Conservation (phyloP, 331 rosid genomes). For the Malus hybrid region DNA sequence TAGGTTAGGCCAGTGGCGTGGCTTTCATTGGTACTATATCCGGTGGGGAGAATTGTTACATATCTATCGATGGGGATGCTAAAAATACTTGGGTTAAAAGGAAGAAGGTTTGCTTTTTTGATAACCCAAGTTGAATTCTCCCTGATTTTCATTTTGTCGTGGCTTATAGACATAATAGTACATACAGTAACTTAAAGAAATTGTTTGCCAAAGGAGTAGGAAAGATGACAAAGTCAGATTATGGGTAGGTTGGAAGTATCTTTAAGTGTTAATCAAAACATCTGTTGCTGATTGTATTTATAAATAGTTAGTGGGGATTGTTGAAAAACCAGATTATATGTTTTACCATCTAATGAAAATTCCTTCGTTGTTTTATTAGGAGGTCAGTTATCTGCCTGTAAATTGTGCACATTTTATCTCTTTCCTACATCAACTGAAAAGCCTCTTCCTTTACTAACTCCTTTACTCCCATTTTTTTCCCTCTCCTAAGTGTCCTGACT, state of each 20-base stretch:
- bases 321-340: background rate
- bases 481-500: no score
- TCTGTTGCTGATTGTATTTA: constrained; percentile 4
- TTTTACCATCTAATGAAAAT: background rate
- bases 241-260: background rate
- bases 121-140: constrained; percentile 13
- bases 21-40: constrained; percentile 90
- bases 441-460: background rate
- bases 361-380: background rate
- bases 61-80: constrained; percentile 96
- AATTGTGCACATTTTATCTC: background rate
- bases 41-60: constrained; percentile 90
- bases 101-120: constrained; percentile 61
- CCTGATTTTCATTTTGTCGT: background rate
- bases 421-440: background rate
- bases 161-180: background rate
- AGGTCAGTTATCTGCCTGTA: background rate
- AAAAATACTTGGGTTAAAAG: constrained; percentile 87
- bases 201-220: background rate
- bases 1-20: constrained; percentile 99
- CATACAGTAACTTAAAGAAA: background rate
- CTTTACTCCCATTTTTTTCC: no score
- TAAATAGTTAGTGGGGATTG: background rate
- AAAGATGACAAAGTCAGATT: background rate
- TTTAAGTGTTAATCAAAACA: background rate